Evolutionary conservation across 108 stramenopile species (phyloP), one percentile per base, ranked within the genome.

Genomic region (Chaetoceros tenuissimus): DNA sequence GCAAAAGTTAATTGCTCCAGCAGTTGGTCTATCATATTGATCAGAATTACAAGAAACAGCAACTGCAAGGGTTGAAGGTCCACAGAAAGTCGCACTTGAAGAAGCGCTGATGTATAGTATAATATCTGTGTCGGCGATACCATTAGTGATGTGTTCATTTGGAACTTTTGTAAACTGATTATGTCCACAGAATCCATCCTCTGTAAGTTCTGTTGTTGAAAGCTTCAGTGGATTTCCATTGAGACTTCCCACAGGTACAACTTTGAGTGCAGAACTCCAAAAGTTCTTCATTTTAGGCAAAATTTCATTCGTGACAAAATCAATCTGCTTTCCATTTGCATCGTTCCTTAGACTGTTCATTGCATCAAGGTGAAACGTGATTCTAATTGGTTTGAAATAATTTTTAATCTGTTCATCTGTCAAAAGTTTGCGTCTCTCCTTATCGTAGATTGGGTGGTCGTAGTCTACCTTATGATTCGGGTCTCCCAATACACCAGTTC

Each of bases 1-100:
- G 53, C 89, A 90, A 17, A 90, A 53, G 23, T 84, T 84, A 22
- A 90, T 75, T 30, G 81, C 79, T 8, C 79, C 87, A 19, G 87
- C 87, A 10, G 77, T 85, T 31, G 87, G 87, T 8, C 87, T 79
- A 74, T 89, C 79, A 44, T 71, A 80, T 53, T 77, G 77, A 47
- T 80, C 78, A 54, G 77, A 79, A 30, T 77, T 68, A 31, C 79
- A 87, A 19, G 83, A 69, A 31, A 91, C 81, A 2, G 82, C 89
- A 53, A 87, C 84, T 25, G 89, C 85, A 46, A 92, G 58, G 13
- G 89, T 91, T 20, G 60, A 67, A 18, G 74, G 73, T 3, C 77
- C 68, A 57, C 89, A 91, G 62, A 91, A 91, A 24, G 81, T 56
- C 19, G 77, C 56, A n/a, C 68, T 71, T 0, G 83, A 77, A 2